These are phyloP conservation scores for Yarrowia sp. DNA, from an alignment of 805 yeast species.

Conservation along the genomic window DNA sequence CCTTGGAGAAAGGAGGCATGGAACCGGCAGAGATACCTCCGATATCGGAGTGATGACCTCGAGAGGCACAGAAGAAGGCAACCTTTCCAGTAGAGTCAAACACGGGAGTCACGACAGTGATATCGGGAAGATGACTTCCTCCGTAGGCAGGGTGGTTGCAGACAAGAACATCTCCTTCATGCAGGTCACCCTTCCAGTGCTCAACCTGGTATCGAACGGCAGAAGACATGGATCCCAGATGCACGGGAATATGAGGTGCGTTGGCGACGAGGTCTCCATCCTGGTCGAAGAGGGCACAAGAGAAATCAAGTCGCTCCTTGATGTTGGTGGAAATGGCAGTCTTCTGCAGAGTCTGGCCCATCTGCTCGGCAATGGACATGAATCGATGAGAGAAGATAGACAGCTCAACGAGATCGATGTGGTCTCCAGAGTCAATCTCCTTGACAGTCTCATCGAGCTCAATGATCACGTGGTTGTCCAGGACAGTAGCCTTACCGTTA, in stretches of 20 bases:
- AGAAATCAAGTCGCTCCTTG: constrained; percentile 81
- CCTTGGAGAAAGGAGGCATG: constrained; percentile 91
- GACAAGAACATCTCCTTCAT: constrained; percentile 76
- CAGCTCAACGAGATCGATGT: constrained; percentile 70
- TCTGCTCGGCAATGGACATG: constrained; percentile 90
- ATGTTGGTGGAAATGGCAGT: constrained; percentile 84
- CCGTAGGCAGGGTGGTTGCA: constrained; percentile 84
- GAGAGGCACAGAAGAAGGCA: constrained; percentile 87
- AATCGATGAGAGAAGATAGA: constrained; percentile 84
- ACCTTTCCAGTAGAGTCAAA: constrained; percentile 60
- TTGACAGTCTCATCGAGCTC: constrained; percentile 42
- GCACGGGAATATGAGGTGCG: constrained; percentile 90
- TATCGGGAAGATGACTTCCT: constrained; percentile 90
- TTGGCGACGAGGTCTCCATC: constrained; percentile 83
- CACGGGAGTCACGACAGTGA: constrained; percentile 91
- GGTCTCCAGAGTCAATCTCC: constrained; percentile 26
- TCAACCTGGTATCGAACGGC: constrained; percentile 72
- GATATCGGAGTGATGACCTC: constrained; percentile 97
- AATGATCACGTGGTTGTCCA: constrained; percentile 68
- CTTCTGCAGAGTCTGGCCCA: constrained; percentile 81
- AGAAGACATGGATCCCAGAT: constrained; percentile 84
- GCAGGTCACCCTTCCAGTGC: constrained; percentile 67
- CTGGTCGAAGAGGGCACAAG: constrained; percentile 81
- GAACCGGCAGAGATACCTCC: constrained; percentile 93
- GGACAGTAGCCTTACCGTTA: constrained; percentile 59